phyloP scores from a whole-genome alignment of 2,329 filamentous ascomycete species.

The Mycocentrospora acerina region DNA sequence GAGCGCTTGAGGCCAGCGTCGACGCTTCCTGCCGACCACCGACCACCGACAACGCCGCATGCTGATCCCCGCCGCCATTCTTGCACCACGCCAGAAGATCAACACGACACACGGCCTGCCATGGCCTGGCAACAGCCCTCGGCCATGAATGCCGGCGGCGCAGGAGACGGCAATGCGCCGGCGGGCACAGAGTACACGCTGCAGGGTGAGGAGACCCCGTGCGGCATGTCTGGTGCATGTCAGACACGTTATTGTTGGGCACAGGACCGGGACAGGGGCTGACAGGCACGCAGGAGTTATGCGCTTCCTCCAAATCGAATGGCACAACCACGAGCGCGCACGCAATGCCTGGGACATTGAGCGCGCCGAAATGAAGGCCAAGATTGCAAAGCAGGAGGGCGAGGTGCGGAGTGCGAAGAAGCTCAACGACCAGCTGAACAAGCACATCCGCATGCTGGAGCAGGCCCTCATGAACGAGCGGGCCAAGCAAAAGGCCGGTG shows the following conservation, averaged over 20 bases:
- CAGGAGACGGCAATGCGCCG: slow-evolving; percentile 52
- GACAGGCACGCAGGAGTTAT: slow-evolving; percentile 71
- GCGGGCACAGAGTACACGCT: slow-evolving; percentile 71
- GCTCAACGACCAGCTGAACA: slow-evolving; percentile 83
- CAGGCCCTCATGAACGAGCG: slow-evolving; percentile 83
- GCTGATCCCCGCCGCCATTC: slow-evolving; percentile 27
- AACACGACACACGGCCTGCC: slow-evolving; percentile 27
- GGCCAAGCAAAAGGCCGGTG: slow-evolving; percentile 62
- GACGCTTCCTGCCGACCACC: slow-evolving; percentile 25
- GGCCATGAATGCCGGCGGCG: slow-evolving; percentile 60
- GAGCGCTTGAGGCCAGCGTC: slow-evolving; percentile 26
- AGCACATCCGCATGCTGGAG: slow-evolving; percentile 88
- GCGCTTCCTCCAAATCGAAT: slow-evolving; percentile 98
- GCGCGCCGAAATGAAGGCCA: slow-evolving; percentile 96
- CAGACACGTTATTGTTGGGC: no score
- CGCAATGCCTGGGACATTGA: slow-evolving; percentile 99
- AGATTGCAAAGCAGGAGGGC: slow-evolving; percentile 92
- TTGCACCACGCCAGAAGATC: slow-evolving; percentile 24
- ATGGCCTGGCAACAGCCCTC: slow-evolving; percentile 74
- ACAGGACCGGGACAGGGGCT: slow-evolving; percentile 15
- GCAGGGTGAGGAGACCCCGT: slow-evolving; percentile 56
- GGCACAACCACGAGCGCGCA: slow-evolving; percentile 97
- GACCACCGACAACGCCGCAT: slow-evolving; percentile 30
- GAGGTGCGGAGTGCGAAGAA: slow-evolving; percentile 83
- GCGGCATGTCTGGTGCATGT: no score